Conservation (phyloP, 768 basidiomycete species). For the Melanogaster broomeanus region DNA sequence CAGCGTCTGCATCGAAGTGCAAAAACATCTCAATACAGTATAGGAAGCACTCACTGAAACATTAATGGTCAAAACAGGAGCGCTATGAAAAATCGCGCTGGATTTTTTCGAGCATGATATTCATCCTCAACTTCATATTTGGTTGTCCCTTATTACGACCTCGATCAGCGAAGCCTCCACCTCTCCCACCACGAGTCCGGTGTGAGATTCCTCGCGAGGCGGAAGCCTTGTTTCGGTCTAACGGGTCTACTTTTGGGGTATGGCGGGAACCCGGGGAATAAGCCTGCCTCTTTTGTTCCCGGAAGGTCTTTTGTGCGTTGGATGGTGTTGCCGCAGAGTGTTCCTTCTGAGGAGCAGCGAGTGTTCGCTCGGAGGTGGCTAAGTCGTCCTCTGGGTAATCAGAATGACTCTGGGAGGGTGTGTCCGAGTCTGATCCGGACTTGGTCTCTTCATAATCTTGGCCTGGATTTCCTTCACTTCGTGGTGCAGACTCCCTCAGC, state of each 20-base stretch:
- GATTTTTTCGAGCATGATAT: constrained; percentile 83
- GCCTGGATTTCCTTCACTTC: background rate
- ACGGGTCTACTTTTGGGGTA: constrained; percentile 52
- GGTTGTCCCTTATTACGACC: constrained; percentile 47
- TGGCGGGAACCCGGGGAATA: constrained; percentile 62
- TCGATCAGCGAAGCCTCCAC: constrained; percentile 31
- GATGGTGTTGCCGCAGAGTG: constrained; percentile 5
- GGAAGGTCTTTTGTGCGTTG: constrained; percentile 38
- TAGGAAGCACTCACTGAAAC: constrained; percentile 4
- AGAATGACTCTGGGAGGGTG: background rate
- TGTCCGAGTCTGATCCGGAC: background rate
- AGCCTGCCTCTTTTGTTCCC: constrained; percentile 62
- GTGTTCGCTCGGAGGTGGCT: background rate
- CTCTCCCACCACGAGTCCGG: constrained; percentile 30
- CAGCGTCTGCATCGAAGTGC: background rate
- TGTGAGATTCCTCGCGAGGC: constrained; percentile 7
- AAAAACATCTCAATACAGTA: background rate
- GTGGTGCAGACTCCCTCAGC: constrained; percentile 8
- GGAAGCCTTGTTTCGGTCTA: constrained; percentile 28
- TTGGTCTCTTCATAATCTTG: background rate
- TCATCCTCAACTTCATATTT: constrained; percentile 89
- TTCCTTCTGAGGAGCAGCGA: constrained; percentile 1
- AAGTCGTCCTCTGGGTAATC: background rate
- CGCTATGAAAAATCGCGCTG: constrained; percentile 54
- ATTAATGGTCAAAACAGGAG: background rate